Percentiles rank a stretch among this genome's conserved stretches.
Conservation (phyloP, 169 alveolate species). For the Eimeria acervulina region DNA sequence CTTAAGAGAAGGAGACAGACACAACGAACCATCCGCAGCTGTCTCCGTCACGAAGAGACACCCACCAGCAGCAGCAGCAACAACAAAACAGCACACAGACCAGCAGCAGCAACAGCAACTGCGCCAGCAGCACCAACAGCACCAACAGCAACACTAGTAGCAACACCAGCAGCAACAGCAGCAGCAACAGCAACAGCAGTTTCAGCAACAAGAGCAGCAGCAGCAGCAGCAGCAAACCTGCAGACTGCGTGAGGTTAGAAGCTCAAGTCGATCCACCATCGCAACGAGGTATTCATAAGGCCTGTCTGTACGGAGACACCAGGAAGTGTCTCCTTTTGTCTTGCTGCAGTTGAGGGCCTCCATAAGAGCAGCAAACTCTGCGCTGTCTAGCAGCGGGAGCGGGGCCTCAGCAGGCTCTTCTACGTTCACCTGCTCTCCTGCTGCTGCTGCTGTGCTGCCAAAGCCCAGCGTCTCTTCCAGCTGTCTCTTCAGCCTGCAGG, state of each 20-base stretch:
- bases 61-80: not conserved
- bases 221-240: not conserved
- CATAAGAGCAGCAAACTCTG: slow-evolving; percentile 17
- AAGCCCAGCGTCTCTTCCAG: not conserved
- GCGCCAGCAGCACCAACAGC: not conserved
- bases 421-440: not conserved
- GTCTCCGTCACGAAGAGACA: not conserved
- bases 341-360: slow-evolving; percentile 15
- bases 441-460: too few species aligned
- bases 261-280: not conserved
- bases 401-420: slow-evolving; percentile 60
- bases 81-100: too few species aligned
- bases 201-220: not conserved
- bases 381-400: not conserved
- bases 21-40: not conserved
- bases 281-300: slow-evolving; percentile 3
- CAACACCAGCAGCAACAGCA: too few species aligned
- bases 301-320: slow-evolving; percentile 10
- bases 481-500: slow-evolving; percentile 42
- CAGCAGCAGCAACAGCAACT: not conserved
- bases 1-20: not conserved
- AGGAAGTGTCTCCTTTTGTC: not conserved
- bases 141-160: too few species aligned
- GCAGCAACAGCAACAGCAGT: too few species aligned
- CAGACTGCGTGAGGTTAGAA: not conserved